Evolutionary conservation across 2,329 filamentous ascomycete genomes (phyloP), one percentile per base, ranked within the genome.

Genomic region (Diaporthe longicolla): DNA sequence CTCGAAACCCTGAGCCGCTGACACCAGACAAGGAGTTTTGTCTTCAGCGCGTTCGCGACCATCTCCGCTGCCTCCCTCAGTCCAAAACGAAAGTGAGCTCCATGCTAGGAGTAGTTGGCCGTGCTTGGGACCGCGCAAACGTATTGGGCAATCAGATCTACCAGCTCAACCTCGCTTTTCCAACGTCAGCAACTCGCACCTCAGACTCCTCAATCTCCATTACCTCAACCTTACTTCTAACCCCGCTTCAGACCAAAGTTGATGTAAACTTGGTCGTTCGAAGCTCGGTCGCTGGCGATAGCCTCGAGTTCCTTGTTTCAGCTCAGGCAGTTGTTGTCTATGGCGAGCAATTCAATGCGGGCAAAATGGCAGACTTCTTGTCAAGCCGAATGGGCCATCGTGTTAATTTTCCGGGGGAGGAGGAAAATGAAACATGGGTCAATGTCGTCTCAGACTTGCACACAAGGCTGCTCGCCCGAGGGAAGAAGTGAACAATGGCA

Each of bases 1-100:
- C 89, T 57, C 82, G 84, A n/a, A 85, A 89, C 37, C 84, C 89
- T 13, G 80, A 86, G 43, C 89, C 90, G 0, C 82, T 90, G 70
- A 92, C 91, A 1, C 87, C 88, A 0, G 93, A 93, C 79, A 92
- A 91, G 77, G 91, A 93, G 50, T 95, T 95, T 83, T 94, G 95
- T 80, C 84, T 96, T 10, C 90, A 93, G 78, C 89, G 91, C 78
- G 91, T 95, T 73, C 89, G 92, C 57, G 92, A 93, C 73, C 89
- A 92, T 73, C 84, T 94, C 55, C 90, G 92, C 63, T 88, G 86
- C 1, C 82, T 94, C 55, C 84, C 87, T 17, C 92, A 93, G 80
- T 84, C 86, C 72, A 84, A 86, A 63, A 92, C 89, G 0, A 85
- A 85, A 68, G 84, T 93, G 37, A 85, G 87, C 21, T 84, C 86